phyloP scores from a whole-genome alignment of 352 stramenopile species.

The Phytophthora idaei region DNA sequence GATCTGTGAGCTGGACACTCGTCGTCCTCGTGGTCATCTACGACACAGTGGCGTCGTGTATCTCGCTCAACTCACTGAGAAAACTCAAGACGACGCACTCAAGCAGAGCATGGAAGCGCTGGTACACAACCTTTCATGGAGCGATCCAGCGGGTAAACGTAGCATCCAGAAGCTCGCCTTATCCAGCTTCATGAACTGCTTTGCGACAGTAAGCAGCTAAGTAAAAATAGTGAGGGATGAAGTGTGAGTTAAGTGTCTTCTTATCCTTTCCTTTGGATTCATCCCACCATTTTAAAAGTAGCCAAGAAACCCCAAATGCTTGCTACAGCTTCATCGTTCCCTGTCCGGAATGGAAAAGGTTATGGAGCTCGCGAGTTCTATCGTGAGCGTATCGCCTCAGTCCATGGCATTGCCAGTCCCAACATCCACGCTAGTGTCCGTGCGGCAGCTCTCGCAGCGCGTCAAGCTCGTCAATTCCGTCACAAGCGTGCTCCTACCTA shows the following conservation, averaged over 20 bases:
- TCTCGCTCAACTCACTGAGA: constrained; percentile 57
- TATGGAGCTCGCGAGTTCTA: constrained; percentile 14
- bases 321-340: constrained; percentile 27
- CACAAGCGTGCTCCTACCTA: constrained; percentile 19
- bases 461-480: constrained; percentile 46
- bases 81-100: constrained; percentile 41
- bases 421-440: constrained; percentile 40
- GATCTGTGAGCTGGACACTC: constrained; percentile 74
- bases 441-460: constrained; percentile 58
- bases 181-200: constrained; percentile 57
- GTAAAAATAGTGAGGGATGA: constrained; percentile 1
- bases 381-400: constrained; percentile 24
- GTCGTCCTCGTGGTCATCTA: constrained; percentile 42
- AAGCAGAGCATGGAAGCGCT: constrained; percentile 68
- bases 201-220: background rate
- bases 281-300: background rate
- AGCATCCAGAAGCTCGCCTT: constrained; percentile 71
- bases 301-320: constrained; percentile 12
- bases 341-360: constrained; percentile 30
- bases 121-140: constrained; percentile 79
- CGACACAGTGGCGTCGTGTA: constrained; percentile 66
- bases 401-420: constrained; percentile 33
- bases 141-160: constrained; percentile 67
- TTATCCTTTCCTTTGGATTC: background rate
- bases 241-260: background rate